Percentiles rank a stretch among this genome's conserved stretches.
Conservation (phyloP, 2,329 filamentous ascomycete genomes). For the Paradendryphiella salina region DNA sequence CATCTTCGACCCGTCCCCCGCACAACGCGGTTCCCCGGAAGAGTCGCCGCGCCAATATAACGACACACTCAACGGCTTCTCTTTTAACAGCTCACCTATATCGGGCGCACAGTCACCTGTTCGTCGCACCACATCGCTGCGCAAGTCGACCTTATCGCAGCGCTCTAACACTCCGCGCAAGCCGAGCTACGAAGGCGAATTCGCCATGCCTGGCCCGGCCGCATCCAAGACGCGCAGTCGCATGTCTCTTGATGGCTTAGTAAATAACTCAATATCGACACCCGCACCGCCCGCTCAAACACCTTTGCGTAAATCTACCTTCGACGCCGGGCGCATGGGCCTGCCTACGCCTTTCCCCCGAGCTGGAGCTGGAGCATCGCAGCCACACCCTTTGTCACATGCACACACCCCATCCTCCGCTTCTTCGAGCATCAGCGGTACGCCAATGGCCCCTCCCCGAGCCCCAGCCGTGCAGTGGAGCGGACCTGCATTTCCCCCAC, state of each 20-base stretch:
- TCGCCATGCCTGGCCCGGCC: conserved; percentile 57
- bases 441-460: conserved; percentile 49
- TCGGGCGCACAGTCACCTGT: conserved; percentile 38
- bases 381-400: conserved; percentile 79
- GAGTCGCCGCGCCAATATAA: conserved; percentile 32
- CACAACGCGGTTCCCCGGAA: conserved; percentile 22
- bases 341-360: conserved; percentile 29
- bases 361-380: conserved; percentile 25
- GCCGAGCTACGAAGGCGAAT: conserved; percentile 52
- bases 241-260: conserved; percentile 76
- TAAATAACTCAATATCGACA: conserved; percentile 61
- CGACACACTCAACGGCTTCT: conserved; percentile 36
- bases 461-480: conserved; percentile 21
- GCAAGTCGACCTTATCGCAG: conserved; percentile 87
- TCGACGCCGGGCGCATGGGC: conserved; percentile 37
- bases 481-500: conserved; percentile 19
- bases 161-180: conserved; percentile 54
- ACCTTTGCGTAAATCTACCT: conserved; percentile 48
- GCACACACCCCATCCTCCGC: conserved; percentile 87
- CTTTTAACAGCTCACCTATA: conserved; percentile 44
- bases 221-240: conserved; percentile 67
- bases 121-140: conserved; percentile 67
- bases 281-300: conserved; percentile 64
- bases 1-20: conserved; percentile 67
- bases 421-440: conserved; percentile 71